phyloP scores from a whole-genome alignment of 1,284 basidiomycete species.

The Cryptococcus sp. region DNA sequence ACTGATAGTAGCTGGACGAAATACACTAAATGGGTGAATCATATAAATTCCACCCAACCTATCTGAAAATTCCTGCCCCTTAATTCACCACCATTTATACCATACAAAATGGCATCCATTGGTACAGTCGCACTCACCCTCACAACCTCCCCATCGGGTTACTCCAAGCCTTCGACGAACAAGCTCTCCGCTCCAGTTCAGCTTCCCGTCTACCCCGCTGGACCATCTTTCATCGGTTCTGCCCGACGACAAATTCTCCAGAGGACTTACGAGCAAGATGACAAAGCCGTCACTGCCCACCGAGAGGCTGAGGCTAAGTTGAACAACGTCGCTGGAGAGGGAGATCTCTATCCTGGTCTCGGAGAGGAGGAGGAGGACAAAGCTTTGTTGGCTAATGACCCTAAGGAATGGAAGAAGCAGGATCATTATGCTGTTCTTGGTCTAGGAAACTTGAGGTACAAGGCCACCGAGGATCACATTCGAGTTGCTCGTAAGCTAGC shows the following conservation, averaged over 20 bases:
- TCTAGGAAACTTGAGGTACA: conserved; percentile 83
- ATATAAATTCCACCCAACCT: background rate
- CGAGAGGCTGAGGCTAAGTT: conserved; percentile 57
- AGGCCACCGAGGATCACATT: conserved; percentile 86
- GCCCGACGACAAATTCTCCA: conserved; percentile 68
- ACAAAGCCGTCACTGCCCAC: conserved; percentile 47
- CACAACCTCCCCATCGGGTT: conserved; percentile 41
- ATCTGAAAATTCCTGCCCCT: background rate
- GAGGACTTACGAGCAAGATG: conserved; percentile 74
- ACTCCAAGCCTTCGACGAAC: conserved; percentile 38
- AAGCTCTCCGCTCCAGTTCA: conserved; percentile 44
- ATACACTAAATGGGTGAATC: background rate
- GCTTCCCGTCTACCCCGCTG: conserved; percentile 66
- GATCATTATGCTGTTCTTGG: conserved; percentile 97
- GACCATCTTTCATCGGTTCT: conserved; percentile 76
- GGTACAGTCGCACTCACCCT: conserved; percentile 45
- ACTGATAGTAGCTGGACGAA: too few species aligned
- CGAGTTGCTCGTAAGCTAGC: conserved; percentile 81
- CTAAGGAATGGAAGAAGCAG: conserved; percentile 99
- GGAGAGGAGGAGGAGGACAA: conserved; percentile 84
- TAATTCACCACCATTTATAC: background rate
- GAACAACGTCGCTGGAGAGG: conserved; percentile 56
- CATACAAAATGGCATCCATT: conserved; percentile 41
- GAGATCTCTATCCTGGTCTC: conserved; percentile 79
- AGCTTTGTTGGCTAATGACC: conserved; percentile 71